Evolutionary conservation across 2,329 filamentous ascomycete species (phyloP).

Genomic region (Cephalotrichum gorgonifer): DNA sequence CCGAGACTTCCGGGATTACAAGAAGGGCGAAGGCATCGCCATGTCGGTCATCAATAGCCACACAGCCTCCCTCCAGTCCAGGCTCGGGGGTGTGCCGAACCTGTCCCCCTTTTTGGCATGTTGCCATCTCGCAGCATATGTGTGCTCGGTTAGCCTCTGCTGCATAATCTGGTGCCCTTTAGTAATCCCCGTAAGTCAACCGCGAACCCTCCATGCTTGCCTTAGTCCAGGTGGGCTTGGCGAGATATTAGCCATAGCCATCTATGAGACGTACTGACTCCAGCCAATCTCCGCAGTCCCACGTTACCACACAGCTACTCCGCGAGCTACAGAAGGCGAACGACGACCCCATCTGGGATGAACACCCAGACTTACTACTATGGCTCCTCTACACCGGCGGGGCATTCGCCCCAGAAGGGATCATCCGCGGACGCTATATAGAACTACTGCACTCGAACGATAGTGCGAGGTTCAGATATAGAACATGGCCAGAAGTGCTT

Average conservation of each 20-base stretch:
- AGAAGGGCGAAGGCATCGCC: slow-evolving; percentile 10
- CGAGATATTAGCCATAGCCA: no score
- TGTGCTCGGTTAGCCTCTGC: slow-evolving; percentile 27
- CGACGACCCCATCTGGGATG: slow-evolving; percentile 20
- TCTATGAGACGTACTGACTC: no score
- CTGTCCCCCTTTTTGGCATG: slow-evolving; percentile 16
- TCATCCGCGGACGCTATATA: slow-evolving; percentile 17
- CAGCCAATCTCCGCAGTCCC: no score
- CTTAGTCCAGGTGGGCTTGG: neutral
- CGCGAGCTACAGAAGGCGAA: slow-evolving; percentile 16
- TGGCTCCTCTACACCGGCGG: slow-evolving; percentile 28
- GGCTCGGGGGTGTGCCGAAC: slow-evolving; percentile 17
- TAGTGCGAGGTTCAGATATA: slow-evolving; percentile 10
- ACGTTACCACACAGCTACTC: slow-evolving; percentile 21
- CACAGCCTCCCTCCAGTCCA: slow-evolving; percentile 29
- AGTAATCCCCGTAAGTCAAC: slow-evolving; percentile 26
- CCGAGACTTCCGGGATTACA: slow-evolving; percentile 16
- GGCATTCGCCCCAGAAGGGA: slow-evolving; percentile 20
- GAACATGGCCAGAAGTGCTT: slow-evolving; percentile 20
- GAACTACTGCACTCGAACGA: slow-evolving; percentile 13
- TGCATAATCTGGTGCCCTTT: slow-evolving; percentile 27
- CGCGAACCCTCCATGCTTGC: slow-evolving; percentile 5
- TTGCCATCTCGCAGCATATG: slow-evolving; percentile 27
- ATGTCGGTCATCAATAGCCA: slow-evolving; percentile 27
- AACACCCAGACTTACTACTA: slow-evolving; percentile 18